Conservation (phyloP, 305 asterid species). For the Fraxinus latifolia region DNA sequence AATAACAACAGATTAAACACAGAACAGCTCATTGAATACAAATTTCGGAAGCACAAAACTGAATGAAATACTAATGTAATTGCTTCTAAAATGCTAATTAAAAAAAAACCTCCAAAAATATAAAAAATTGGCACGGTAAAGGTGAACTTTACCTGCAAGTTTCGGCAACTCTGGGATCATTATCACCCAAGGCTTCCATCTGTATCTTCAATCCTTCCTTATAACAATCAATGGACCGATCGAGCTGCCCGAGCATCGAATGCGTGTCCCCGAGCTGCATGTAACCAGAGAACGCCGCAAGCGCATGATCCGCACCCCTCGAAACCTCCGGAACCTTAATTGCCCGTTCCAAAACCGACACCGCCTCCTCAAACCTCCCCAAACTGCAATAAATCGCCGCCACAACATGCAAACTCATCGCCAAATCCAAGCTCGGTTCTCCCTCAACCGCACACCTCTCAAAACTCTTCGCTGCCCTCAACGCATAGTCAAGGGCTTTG, state of each 20-base stretch:
- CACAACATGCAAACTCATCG: slow-evolving; percentile 91
- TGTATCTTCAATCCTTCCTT: slow-evolving; percentile 82
- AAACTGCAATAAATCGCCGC: slow-evolving; percentile 97
- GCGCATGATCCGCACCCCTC: slow-evolving; percentile 94
- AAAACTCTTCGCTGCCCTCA: slow-evolving; percentile 76
- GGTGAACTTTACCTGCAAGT: slow-evolving; percentile 69
- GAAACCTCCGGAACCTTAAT: slow-evolving; percentile 77
- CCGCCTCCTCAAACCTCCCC: slow-evolving; percentile 86
- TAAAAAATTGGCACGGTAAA: neutral
- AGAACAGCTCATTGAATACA: neutral
- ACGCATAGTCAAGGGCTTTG: slow-evolving; percentile 82
- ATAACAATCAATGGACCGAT: slow-evolving; percentile 80
- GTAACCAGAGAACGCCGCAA: slow-evolving; percentile 85
- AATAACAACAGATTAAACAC: neutral
- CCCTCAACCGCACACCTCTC: slow-evolving; percentile 77
- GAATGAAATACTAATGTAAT: neutral
- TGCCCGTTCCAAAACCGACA: slow-evolving; percentile 88
- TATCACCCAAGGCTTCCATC: slow-evolving; percentile 91
- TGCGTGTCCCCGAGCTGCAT: slow-evolving; percentile 97
- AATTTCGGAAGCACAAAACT: neutral
- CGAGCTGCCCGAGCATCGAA: slow-evolving; percentile 95
- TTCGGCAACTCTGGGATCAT: slow-evolving; percentile 96
- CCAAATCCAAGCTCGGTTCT: slow-evolving; percentile 87
- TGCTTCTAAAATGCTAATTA: neutral
- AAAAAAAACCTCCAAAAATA: neutral